Evolutionary conservation across 2,329 filamentous ascomycete species (phyloP).

Genomic region (Diaporthe vexans): DNA sequence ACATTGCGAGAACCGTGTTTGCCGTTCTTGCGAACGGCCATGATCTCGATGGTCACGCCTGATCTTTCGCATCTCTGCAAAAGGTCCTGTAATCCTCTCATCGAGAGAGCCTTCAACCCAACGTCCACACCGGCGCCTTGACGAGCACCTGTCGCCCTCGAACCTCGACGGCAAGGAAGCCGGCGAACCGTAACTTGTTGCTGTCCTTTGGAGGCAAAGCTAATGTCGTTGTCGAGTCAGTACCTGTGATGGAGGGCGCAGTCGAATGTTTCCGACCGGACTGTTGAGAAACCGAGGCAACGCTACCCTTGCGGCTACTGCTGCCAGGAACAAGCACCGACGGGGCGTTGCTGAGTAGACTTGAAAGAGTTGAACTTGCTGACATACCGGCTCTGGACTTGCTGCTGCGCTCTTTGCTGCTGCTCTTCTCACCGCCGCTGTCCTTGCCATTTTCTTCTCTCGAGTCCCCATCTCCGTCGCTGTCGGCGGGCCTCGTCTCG

Average conservation of each 20-base stretch:
- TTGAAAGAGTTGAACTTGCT: slow-evolving; percentile 42
- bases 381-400: slow-evolving; percentile 63
- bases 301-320: slow-evolving; percentile 39
- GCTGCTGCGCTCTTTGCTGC: slow-evolving; percentile 53
- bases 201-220: slow-evolving; percentile 60
- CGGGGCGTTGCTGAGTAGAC: slow-evolving; percentile 39
- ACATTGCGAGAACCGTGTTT: neutral
- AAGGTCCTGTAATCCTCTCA: neutral
- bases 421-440: slow-evolving; percentile 55
- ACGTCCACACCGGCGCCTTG: slow-evolving; percentile 81
- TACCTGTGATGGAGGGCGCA: slow-evolving; percentile 46
- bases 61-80: slow-evolving; percentile 11
- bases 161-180: slow-evolving; percentile 82
- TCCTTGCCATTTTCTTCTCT: slow-evolving; percentile 52
- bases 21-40: neutral
- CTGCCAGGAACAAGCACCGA: slow-evolving; percentile 40
- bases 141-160: slow-evolving; percentile 80
- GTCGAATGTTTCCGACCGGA: slow-evolving; percentile 32
- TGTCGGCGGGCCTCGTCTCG: slow-evolving; percentile 54
- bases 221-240: slow-evolving; percentile 57
- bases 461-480: slow-evolving; percentile 38
- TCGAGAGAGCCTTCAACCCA: slow-evolving; percentile 51
- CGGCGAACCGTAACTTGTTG: slow-evolving; percentile 78
- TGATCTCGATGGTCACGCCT: neutral
- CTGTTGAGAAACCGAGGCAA: slow-evolving; percentile 33